phyloP scores from a whole-genome alignment of 495 filamentous ascomycete species.

The Terfezia boudieri region DNA sequence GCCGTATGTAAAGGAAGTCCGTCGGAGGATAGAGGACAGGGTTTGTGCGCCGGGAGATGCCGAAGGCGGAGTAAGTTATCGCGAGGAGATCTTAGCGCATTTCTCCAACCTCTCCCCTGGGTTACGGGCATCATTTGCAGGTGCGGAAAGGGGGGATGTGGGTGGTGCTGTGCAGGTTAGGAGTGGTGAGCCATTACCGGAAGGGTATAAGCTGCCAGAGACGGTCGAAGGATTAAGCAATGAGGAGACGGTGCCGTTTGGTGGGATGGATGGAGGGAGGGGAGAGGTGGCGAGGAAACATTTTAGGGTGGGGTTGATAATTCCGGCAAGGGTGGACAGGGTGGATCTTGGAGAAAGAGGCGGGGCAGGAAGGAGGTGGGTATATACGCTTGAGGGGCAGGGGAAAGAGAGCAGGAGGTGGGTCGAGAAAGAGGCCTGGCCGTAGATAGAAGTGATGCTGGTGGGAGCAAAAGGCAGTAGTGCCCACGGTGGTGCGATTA shows the following conservation, averaged over 20 bases:
- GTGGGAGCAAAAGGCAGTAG: no score
- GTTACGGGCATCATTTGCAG: slow-evolving; percentile 53
- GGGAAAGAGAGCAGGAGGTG: neutral
- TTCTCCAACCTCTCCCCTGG: slow-evolving; percentile 68
- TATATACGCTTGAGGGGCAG: neutral
- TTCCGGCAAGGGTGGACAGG: neutral
- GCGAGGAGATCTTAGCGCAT: slow-evolving; percentile 54
- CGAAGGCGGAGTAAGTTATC: slow-evolving; percentile 37
- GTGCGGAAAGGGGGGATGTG: neutral
- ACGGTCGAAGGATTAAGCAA: neutral
- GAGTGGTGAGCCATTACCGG: neutral
- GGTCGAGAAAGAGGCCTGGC: neutral
- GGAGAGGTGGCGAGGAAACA: neutral
- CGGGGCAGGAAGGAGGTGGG: neutral
- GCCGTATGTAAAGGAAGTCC: slow-evolving; percentile 4
- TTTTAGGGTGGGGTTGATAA: neutral
- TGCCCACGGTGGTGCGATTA: no score
- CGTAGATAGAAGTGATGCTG: neutral
- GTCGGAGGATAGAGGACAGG: slow-evolving; percentile 1
- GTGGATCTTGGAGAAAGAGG: neutral
- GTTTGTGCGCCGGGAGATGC: neutral
- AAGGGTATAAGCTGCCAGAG: neutral
- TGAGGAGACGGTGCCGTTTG: neutral
- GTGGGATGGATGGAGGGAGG: slow-evolving; percentile 1
- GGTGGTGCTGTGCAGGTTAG: neutral